These are phyloP conservation scores for Cupressus sempervirens DNA, from an alignment of 75 land plant species.

Conservation along the genomic window DNA sequence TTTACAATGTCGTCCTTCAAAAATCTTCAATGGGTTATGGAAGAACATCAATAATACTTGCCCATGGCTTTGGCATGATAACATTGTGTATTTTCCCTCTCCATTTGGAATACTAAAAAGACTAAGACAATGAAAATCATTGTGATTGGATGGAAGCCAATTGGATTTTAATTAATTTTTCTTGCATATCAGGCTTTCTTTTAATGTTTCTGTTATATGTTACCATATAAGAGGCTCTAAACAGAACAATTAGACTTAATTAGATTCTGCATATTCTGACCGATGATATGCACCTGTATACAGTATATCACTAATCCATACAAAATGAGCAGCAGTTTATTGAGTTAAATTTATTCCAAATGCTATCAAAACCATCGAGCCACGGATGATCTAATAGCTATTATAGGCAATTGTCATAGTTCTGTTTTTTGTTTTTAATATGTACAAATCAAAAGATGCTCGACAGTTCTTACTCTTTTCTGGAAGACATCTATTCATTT, in stretches of 20 bases:
- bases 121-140: neutral
- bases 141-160: neutral
- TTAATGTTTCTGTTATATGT: neutral
- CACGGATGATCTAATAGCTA: neutral
- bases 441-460: too few relatives aligned
- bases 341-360: neutral
- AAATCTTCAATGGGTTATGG: neutral
- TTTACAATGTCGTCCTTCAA: neutral
- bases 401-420: neutral
- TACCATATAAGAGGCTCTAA: neutral
- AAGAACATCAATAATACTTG: neutral
- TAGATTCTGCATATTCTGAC: neutral
- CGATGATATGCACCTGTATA: neutral
- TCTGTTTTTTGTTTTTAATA: neutral
- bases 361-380: neutral
- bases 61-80: neutral
- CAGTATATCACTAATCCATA: neutral
- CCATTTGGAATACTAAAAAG: neutral
- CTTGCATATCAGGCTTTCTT: neutral
- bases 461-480: neutral
- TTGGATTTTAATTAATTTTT: neutral
- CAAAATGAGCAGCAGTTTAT: neutral
- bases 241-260: neutral
- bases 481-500: neutral
- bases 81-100: neutral